phyloP scores from a whole-genome alignment of 805 yeast genomes.

The Diddensiella caesifluorescens region DNA sequence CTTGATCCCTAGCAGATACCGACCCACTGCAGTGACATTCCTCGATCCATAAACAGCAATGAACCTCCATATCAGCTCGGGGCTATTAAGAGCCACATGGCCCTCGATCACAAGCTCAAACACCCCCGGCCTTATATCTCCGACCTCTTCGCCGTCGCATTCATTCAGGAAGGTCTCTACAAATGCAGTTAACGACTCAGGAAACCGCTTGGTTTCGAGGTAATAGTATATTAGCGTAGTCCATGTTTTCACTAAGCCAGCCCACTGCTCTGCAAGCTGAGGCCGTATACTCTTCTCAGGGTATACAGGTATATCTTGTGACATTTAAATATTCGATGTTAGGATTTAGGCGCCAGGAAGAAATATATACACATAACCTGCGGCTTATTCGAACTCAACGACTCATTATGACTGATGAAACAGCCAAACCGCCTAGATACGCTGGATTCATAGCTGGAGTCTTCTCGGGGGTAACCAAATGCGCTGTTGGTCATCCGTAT shows the following conservation, averaged over 20 bases:
- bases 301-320: neutral
- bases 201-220: neutral
- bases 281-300: neutral
- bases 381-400: neutral
- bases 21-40: conserved; percentile 14
- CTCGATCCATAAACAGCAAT: conserved; percentile 22
- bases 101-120: conserved; percentile 9
- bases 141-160: neutral
- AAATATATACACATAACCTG: neutral
- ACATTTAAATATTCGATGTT: no score
- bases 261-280: conserved; percentile 5
- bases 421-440: conserved; percentile 15
- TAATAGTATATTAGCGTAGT: conserved; percentile 1
- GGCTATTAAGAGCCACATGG: conserved; percentile 12
- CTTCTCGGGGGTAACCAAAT: conserved; percentile 80
- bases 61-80: conserved; percentile 27
- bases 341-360: no score
- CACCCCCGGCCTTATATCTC: neutral
- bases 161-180: conserved; percentile 2
- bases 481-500: conserved; percentile 82
- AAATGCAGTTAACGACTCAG: neutral
- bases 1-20: conserved; percentile 2
- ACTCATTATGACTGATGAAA: neutral
- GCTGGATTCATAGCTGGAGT: conserved; percentile 82
- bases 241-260: conserved; percentile 6